phyloP scores from a whole-genome alignment of 2,329 filamentous ascomycete genomes.

The Verticillium longisporum region DNA sequence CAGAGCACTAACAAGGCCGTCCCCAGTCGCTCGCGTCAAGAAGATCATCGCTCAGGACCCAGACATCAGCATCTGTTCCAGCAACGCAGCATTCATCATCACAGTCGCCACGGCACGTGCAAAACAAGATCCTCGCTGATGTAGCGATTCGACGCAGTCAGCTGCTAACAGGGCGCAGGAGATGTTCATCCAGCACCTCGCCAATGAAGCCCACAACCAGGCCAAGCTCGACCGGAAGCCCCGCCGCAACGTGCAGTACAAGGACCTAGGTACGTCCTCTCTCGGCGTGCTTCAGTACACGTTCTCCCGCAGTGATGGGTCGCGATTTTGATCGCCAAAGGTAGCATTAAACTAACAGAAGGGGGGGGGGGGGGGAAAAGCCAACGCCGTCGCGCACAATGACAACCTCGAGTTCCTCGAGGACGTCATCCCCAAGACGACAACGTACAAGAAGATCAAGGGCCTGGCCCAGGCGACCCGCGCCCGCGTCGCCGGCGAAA shows the following conservation, averaged over 20 bases:
- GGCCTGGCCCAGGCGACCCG: constrained; percentile 47
- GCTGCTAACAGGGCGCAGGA: constrained; percentile 47
- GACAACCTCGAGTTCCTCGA: constrained; percentile 94
- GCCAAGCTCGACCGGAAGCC: constrained; percentile 89
- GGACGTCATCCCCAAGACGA: constrained; percentile 84
- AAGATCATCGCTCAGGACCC: constrained; percentile 89
- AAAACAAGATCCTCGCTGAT: background rate
- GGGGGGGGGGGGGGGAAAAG: constrained; percentile 29
- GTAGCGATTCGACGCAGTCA: too few species aligned
- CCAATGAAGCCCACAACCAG: constrained; percentile 77
- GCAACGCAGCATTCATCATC: constrained; percentile 90
- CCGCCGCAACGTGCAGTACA: constrained; percentile 89
- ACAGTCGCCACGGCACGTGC: constrained; percentile 71
- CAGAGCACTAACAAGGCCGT: constrained; percentile 4
- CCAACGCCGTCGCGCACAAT: constrained; percentile 76
- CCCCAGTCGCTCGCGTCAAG: constrained; percentile 82
- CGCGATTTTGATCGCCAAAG: background rate
- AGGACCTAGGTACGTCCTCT: constrained; percentile 69
- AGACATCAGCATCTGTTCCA: constrained; percentile 80
- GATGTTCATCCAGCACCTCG: constrained; percentile 90
- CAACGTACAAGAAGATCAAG: constrained; percentile 73
- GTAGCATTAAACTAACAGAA: constrained; percentile 6
- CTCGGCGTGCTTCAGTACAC: background rate
- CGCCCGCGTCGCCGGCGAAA: constrained; percentile 39
- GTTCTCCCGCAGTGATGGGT: background rate